Conservation (phyloP, 2,329 filamentous ascomycete species). For the Cadophora sp. region DNA sequence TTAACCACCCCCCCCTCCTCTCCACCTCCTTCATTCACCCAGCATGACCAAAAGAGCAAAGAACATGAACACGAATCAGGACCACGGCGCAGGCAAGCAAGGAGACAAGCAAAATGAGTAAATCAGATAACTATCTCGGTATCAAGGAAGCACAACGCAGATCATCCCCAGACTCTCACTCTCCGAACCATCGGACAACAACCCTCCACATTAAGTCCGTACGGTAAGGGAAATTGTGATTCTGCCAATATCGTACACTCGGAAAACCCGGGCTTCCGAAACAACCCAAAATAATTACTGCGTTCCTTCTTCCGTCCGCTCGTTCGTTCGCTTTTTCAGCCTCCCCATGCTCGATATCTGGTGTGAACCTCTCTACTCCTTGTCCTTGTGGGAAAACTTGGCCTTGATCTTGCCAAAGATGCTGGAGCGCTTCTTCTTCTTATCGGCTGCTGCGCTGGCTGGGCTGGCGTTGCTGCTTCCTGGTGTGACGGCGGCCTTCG, state of each 20-base stretch:
- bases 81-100: conserved; percentile 19
- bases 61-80: conserved; percentile 4
- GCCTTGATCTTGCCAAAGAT: conserved; percentile 56
- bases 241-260: conserved; percentile 39
- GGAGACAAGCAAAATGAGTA: conserved; percentile 16
- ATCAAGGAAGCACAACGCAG: conserved; percentile 23
- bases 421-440: conserved; percentile 47
- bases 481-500: conserved; percentile 29
- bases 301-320: conserved; percentile 8
- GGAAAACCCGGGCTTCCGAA: conserved; percentile 19
- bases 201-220: conserved; percentile 24
- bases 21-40: not conserved
- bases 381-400: conserved; percentile 50
- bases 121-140: conserved; percentile 21
- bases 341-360: not conserved
- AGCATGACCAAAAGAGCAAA: not conserved
- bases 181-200: not conserved
- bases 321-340: conserved; percentile 1
- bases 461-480: conserved; percentile 39
- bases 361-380: conserved; percentile 18
- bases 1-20: not conserved
- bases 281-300: conserved; percentile 25
- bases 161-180: conserved; percentile 1
- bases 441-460: conserved; percentile 37
- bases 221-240: conserved; percentile 4